phyloP scores from a whole-genome alignment of 2,329 filamentous ascomycete genomes.

The Aspergillus sp. region DNA sequence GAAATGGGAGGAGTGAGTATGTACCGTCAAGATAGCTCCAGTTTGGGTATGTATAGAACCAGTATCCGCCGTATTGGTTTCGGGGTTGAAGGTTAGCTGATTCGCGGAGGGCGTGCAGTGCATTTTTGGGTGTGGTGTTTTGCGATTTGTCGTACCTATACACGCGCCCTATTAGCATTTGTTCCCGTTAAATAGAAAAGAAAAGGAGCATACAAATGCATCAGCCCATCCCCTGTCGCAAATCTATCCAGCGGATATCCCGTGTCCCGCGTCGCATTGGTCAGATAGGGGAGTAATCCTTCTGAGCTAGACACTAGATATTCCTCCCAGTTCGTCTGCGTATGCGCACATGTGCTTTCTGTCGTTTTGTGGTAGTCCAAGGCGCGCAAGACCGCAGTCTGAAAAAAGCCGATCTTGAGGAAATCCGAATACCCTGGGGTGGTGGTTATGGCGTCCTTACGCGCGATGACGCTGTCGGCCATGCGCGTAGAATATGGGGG shows the following conservation, averaged over 20 bases:
- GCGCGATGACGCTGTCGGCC: constrained; percentile 21
- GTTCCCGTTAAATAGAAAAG: background rate
- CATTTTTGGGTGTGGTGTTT: constrained; percentile 6
- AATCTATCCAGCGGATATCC: constrained; percentile 15
- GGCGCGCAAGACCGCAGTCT: constrained; percentile 14
- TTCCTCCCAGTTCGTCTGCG: constrained; percentile 12
- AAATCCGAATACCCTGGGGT: constrained; percentile 6
- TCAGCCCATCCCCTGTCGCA: constrained; percentile 13
- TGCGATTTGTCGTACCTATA: constrained; percentile 9
- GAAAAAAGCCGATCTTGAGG: constrained; percentile 19
- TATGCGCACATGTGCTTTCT: background rate
- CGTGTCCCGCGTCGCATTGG: constrained; percentile 14
- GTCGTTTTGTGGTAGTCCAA: constrained; percentile 9
- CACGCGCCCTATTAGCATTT: background rate
- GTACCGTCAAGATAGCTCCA: constrained; percentile 51
- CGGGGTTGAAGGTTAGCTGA: constrained; percentile 15
- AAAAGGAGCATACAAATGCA: constrained; percentile 8
- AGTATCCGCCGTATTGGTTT: constrained; percentile 13
- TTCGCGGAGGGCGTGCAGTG: constrained; percentile 11
- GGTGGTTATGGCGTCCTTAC: constrained; percentile 14
- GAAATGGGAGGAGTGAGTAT: constrained; percentile 44
- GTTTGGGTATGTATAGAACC: constrained; percentile 38
- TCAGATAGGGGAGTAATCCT: constrained; percentile 11
- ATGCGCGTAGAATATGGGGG: constrained; percentile 20
- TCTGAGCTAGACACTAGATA: constrained; percentile 14